Conservation (phyloP, 2,329 filamentous ascomycete species). For the Elsinoe arachidis region DNA sequence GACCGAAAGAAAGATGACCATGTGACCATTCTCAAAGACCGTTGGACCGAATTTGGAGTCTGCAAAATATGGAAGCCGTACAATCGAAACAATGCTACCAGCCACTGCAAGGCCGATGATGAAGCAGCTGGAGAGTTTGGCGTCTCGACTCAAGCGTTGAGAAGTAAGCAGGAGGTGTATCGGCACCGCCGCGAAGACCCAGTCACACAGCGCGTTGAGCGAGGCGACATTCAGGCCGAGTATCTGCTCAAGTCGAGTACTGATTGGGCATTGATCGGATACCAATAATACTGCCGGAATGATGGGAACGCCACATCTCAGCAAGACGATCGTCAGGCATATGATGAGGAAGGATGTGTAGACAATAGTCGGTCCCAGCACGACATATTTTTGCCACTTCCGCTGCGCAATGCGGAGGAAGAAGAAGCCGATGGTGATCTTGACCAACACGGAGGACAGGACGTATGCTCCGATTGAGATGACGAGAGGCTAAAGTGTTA, state of each 20-base stretch:
- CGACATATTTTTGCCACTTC: slow-evolving; percentile 8
- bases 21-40: background rate
- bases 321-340: background rate
- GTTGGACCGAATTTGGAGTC: background rate
- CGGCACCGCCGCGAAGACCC: slow-evolving; percentile 3
- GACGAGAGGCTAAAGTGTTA: background rate
- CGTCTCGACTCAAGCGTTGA: background rate
- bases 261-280: background rate
- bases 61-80: slow-evolving; percentile 2
- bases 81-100: background rate
- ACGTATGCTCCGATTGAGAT: background rate
- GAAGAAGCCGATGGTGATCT: slow-evolving; percentile 6
- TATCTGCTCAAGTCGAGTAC: background rate
- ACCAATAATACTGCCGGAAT: background rate
- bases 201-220: slow-evolving; percentile 6
- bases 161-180: background rate
- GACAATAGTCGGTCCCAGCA: background rate
- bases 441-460: background rate
- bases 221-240: background rate
- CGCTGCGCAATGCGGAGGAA: slow-evolving; percentile 5
- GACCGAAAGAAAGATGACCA: slow-evolving; percentile 4
- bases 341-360: background rate
- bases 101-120: slow-evolving; percentile 3
- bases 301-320: slow-evolving; percentile 3
- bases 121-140: background rate